phyloP scores from a whole-genome alignment of 805 yeast genomes.

The Saccharomyces paradoxus region DNA sequence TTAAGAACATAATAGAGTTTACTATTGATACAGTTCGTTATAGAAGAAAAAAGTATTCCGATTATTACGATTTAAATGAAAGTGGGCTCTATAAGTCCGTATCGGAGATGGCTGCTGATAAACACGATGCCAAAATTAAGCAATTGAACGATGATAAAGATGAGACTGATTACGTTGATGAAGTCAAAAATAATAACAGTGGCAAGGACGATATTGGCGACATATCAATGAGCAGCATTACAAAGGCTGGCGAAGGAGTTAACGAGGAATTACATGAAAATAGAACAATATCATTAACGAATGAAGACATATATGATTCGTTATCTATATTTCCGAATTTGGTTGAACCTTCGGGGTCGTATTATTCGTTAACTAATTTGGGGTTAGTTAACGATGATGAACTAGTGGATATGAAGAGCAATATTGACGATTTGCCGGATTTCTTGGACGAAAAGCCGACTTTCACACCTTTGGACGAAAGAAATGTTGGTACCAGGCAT shows the following conservation, averaged over 20 bases:
- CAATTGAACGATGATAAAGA: conserved; percentile 3
- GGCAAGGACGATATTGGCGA: background rate
- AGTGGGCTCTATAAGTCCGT: conserved; percentile 27
- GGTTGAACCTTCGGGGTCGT: conserved; percentile 56
- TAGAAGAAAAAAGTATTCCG: conserved; percentile 41
- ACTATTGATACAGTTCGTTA: conserved; percentile 65
- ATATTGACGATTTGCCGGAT: conserved; percentile 30
- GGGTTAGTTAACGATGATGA: conserved; percentile 52
- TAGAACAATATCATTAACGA: conserved; percentile 36
- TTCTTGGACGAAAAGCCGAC: conserved; percentile 28
- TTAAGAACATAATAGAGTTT: conserved; percentile 65
- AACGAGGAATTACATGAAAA: conserved; percentile 1
- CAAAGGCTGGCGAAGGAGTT: background rate
- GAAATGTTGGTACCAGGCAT: conserved; percentile 50
- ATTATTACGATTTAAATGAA: conserved; percentile 28
- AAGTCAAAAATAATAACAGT: conserved; percentile 1
- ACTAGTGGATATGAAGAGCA: conserved; percentile 23
- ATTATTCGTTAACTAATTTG: conserved; percentile 40
- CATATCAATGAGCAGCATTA: background rate
- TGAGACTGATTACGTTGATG: conserved; percentile 9
- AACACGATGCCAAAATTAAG: conserved; percentile 1
- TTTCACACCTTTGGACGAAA: conserved; percentile 27
- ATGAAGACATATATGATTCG: conserved; percentile 62
- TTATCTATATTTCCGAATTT: conserved; percentile 57
- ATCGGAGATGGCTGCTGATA: conserved; percentile 5